These are phyloP conservation scores for Nakazawaea pomicola DNA, from an alignment of 805 yeast species.

Conservation along the genomic window DNA sequence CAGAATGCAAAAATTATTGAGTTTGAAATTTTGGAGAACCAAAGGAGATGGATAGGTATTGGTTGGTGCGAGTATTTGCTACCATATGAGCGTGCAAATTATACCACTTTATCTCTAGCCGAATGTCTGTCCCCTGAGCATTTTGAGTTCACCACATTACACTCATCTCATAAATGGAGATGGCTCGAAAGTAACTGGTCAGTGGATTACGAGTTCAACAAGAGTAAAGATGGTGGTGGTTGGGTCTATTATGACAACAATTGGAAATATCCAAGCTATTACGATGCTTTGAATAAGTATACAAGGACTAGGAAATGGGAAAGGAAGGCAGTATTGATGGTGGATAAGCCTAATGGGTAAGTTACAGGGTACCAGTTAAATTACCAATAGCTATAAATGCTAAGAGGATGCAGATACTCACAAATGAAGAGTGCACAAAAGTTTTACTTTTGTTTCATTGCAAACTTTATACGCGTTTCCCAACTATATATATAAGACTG, in stretches of 20 bases:
- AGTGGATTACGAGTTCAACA: slow-evolving; percentile 36
- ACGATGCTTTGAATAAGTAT: slow-evolving; percentile 43
- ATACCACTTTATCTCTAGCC: slow-evolving; percentile 35
- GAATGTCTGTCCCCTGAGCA: slow-evolving; percentile 25
- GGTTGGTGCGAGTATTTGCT: slow-evolving; percentile 51
- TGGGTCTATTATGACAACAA: slow-evolving; percentile 52
- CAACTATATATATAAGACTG: too few relatives aligned
- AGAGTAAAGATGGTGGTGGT: slow-evolving; percentile 34
- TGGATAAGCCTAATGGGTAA: not conserved
- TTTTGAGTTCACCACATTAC: slow-evolving; percentile 39
- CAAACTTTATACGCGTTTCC: too few relatives aligned
- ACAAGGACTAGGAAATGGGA: slow-evolving; percentile 50
- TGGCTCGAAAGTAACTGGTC: slow-evolving; percentile 55
- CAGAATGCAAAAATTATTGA: slow-evolving; percentile 39
- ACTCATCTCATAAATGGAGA: slow-evolving; percentile 41
- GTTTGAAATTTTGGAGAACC: slow-evolving; percentile 50
- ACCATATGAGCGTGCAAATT: slow-evolving; percentile 48
- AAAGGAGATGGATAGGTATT: slow-evolving; percentile 57
- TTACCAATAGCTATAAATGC: too few relatives aligned
- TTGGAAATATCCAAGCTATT: slow-evolving; percentile 38
- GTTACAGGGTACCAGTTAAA: too few relatives aligned
- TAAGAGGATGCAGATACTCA: too few relatives aligned
- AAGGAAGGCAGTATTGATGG: slow-evolving; percentile 7
- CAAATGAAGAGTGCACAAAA: too few relatives aligned
- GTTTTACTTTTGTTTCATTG: too few relatives aligned